phyloP scores from a whole-genome alignment of 2,329 filamentous ascomycete genomes.

The Alternaria angustiovoidea region DNA sequence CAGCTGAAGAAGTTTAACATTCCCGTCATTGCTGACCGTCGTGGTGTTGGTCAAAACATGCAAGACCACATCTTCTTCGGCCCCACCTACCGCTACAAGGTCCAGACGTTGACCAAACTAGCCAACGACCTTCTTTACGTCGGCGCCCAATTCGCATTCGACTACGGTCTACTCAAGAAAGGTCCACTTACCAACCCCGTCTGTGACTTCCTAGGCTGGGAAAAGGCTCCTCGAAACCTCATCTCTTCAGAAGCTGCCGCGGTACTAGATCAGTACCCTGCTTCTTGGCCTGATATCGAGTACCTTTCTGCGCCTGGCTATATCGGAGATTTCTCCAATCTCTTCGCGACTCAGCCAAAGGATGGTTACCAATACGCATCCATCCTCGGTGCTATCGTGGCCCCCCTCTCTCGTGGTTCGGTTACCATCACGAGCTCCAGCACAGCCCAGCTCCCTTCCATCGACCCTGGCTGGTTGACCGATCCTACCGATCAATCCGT shows the following conservation, averaged over 20 bases:
- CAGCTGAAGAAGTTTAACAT: conserved; percentile 30
- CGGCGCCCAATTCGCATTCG: conserved; percentile 10
- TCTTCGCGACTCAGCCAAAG: conserved; percentile 30
- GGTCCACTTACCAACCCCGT: conserved; percentile 32
- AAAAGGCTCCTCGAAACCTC: conserved; percentile 27
- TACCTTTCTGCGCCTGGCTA: conserved; percentile 26
- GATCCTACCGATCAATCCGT: conserved; percentile 42
- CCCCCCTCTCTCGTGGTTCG: conserved; percentile 47
- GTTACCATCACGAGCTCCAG: conserved; percentile 44
- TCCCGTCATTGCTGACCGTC: conserved; percentile 26
- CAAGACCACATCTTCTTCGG: conserved; percentile 34
- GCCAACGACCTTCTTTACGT: conserved; percentile 31
- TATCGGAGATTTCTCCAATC: conserved; percentile 27
- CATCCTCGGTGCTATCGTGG: conserved; percentile 41
- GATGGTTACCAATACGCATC: conserved; percentile 44
- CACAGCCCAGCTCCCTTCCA: conserved; percentile 35
- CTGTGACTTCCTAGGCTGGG: conserved; percentile 36
- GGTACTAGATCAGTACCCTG: conserved; percentile 22
- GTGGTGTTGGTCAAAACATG: conserved; percentile 41
- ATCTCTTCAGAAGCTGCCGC: conserved; percentile 15
- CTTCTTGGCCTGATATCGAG: conserved; percentile 40
- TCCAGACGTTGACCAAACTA: conserved; percentile 24
- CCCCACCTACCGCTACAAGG: conserved; percentile 26
- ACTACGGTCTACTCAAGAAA: conserved; percentile 16
- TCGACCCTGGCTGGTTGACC: conserved; percentile 50